A percentile compares a stretch with the other conserved stretches of the same genome.
These are phyloP conservation scores for Ehretia macrophylla DNA, from an alignment of 257 asterid species.

Conservation along the genomic window DNA sequence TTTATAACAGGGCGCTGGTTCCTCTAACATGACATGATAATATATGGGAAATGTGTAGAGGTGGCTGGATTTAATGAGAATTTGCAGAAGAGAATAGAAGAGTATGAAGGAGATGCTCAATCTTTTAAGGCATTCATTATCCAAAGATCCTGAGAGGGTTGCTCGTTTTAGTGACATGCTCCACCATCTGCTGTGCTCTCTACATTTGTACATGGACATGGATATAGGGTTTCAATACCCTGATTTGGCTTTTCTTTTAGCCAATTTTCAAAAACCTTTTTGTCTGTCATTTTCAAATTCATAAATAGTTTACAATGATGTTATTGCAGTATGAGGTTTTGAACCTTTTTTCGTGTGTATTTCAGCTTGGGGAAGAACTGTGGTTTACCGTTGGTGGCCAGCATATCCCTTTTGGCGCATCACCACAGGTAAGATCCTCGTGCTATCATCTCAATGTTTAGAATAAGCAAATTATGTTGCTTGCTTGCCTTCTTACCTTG, in stretches of 20 bases:
- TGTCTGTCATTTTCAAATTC: neutral
- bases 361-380: conserved; percentile 67
- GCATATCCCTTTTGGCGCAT: conserved; percentile 70
- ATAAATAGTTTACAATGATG: neutral
- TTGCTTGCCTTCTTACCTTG: neutral
- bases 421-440: conserved; percentile 59
- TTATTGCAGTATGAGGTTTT: neutral
- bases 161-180: neutral
- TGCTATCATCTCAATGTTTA: neutral
- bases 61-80: neutral
- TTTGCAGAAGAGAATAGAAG: neutral
- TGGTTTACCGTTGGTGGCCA: conserved; percentile 78
- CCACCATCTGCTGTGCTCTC: neutral
- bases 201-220: neutral
- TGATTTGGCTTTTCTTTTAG: neutral
- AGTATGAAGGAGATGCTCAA: neutral
- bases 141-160: neutral
- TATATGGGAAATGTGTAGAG: neutral
- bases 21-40: neutral
- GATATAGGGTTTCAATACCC: neutral
- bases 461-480: neutral
- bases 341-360: conserved; percentile 10
- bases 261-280: neutral
- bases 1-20: neutral
- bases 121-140: neutral